These are phyloP conservation scores for Sutorius eximius DNA, from an alignment of 1,284 basidiomycete genomes.

Conservation along the genomic window DNA sequence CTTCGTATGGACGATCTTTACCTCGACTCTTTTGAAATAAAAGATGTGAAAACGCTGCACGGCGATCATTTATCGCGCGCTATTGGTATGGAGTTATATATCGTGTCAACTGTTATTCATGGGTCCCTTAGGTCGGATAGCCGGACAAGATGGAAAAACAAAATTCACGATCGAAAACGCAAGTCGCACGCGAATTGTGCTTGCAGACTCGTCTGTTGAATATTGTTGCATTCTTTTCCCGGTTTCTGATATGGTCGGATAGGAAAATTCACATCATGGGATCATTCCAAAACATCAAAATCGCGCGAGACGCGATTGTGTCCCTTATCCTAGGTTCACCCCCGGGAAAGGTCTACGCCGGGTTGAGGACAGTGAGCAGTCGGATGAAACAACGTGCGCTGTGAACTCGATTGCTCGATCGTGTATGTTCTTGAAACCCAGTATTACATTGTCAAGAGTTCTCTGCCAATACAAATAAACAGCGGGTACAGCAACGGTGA, in stretches of 20 bases:
- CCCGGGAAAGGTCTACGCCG: constrained; percentile 95
- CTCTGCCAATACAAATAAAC: constrained; percentile 1
- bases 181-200: constrained; percentile 91
- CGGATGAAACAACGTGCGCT: constrained; percentile 89
- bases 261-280: constrained; percentile 95
- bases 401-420: constrained; percentile 32
- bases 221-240: background rate
- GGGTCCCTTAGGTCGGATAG: constrained; percentile 75
- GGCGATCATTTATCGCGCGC: constrained; percentile 96
- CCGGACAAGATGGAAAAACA: constrained; percentile 97
- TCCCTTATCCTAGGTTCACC: constrained; percentile 94
- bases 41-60: constrained; percentile 97
- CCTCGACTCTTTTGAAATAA: constrained; percentile 98
- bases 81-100: constrained; percentile 61
- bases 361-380: constrained; percentile 86
- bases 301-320: constrained; percentile 94
- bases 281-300: constrained; percentile 96
- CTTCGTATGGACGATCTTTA: constrained; percentile 96
- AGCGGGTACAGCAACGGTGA: background rate
- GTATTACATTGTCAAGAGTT: constrained; percentile 13
- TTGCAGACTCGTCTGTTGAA: constrained; percentile 87
- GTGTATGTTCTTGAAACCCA: constrained; percentile 5
- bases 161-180: constrained; percentile 99
- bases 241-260: constrained; percentile 6
- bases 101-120: constrained; percentile 1